These are phyloP conservation scores for Alternaria arbusti DNA, from an alignment of 2,329 filamentous ascomycete genomes.

Conservation along the genomic window DNA sequence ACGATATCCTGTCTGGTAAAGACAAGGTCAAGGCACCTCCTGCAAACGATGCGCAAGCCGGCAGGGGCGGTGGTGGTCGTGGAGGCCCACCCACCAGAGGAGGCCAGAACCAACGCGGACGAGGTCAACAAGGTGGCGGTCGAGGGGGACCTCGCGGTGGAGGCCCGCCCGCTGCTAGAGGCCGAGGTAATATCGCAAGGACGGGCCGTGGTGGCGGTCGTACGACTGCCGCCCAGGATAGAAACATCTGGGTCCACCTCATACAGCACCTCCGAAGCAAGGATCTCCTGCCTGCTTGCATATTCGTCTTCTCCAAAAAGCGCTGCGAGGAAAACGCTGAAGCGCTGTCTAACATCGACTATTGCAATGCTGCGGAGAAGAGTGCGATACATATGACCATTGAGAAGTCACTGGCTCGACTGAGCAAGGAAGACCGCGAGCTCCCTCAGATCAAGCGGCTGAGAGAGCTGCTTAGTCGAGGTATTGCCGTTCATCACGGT, in stretches of 20 bases:
- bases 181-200: slow-evolving; percentile 85
- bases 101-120: slow-evolving; percentile 60
- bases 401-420: slow-evolving; percentile 87
- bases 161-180: slow-evolving; percentile 62
- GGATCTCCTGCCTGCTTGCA: slow-evolving; percentile 86
- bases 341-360: slow-evolving; percentile 92
- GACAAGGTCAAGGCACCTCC: slow-evolving; percentile 72
- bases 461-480: slow-evolving; percentile 81
- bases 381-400: slow-evolving; percentile 98
- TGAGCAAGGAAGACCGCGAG: slow-evolving; percentile 87
- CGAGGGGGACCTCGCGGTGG: slow-evolving; percentile 60
- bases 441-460: slow-evolving; percentile 93
- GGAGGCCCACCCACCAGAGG: slow-evolving; percentile 55
- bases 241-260: slow-evolving; percentile 94
- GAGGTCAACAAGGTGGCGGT: slow-evolving; percentile 51
- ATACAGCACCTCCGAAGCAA: slow-evolving; percentile 90
- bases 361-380: slow-evolving; percentile 91
- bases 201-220: slow-evolving; percentile 84
- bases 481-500: slow-evolving; percentile 95
- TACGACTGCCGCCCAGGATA: slow-evolving; percentile 90
- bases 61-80: slow-evolving; percentile 58
- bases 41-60: slow-evolving; percentile 57
- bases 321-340: slow-evolving; percentile 97
- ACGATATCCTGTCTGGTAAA: slow-evolving; percentile 78
- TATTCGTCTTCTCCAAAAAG: slow-evolving; percentile 99